phyloP scores from a whole-genome alignment of 768 basidiomycete species.

The Tulasnella sp. region DNA sequence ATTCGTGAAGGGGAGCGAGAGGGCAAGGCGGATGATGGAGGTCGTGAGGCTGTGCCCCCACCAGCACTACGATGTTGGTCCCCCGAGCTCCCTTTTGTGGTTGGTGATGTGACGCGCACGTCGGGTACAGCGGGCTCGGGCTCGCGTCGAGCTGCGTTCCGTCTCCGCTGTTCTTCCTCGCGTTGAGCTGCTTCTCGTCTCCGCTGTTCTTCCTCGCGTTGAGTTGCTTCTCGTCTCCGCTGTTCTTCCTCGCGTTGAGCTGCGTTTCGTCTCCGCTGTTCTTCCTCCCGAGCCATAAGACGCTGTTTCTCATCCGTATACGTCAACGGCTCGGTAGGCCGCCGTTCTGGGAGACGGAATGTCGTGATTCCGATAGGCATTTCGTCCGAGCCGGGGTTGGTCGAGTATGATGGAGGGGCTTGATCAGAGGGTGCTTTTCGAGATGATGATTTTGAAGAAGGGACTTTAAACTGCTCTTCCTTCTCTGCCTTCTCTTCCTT shows the following conservation, averaged over 20 bases:
- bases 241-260: not conserved
- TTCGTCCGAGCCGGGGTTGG: not conserved
- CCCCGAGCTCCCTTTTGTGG: not conserved
- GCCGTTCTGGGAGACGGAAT: not conserved
- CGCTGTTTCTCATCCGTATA: not conserved
- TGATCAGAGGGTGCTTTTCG: not conserved
- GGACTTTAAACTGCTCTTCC: not conserved
- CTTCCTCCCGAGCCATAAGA: not conserved
- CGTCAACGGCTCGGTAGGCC: not conserved
- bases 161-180: not conserved
- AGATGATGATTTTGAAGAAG: not conserved
- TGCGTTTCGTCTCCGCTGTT: not conserved
- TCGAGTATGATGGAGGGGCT: slow-evolving; percentile 4
- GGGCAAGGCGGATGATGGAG: not conserved
- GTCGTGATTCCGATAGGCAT: not conserved
- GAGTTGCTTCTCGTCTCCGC: not conserved
- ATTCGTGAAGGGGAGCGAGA: not conserved
- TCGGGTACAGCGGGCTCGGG: not conserved
- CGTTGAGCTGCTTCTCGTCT: not conserved
- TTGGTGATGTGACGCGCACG: not conserved
- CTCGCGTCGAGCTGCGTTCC: not conserved
- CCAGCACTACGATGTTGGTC: not conserved
- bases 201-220: not conserved
- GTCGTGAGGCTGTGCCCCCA: not conserved
- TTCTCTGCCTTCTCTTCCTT: not conserved